phyloP scores from a whole-genome alignment of 1,284 basidiomycete genomes.

The Prillingera fragicola region DNA sequence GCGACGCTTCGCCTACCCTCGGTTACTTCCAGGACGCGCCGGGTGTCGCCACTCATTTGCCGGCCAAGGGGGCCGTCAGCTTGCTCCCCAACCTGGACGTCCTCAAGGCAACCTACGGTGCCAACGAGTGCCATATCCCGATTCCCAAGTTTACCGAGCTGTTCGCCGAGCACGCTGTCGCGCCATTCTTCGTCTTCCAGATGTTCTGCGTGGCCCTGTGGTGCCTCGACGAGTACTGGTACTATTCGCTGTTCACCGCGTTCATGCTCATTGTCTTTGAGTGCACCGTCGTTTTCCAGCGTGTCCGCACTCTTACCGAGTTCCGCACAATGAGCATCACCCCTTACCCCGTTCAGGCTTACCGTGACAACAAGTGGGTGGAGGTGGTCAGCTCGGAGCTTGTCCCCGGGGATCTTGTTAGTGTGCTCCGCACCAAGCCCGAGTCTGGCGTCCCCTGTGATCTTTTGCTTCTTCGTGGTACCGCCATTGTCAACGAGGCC shows the following conservation, averaged over 20 bases:
- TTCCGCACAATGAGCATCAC: slow-evolving; percentile 92
- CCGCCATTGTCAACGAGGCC: slow-evolving; percentile 92
- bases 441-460: slow-evolving; percentile 88
- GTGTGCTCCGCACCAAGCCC: slow-evolving; percentile 66
- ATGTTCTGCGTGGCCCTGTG: slow-evolving; percentile 92
- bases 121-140: slow-evolving; percentile 91
- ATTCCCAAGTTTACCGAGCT: slow-evolving; percentile 84
- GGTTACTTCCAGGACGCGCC: slow-evolving; percentile 60
- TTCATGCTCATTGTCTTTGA: slow-evolving; percentile 97
- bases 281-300: slow-evolving; percentile 95
- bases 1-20: slow-evolving; percentile 66
- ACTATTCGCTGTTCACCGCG: slow-evolving; percentile 89
- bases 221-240: slow-evolving; percentile 97
- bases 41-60: slow-evolving; percentile 47
- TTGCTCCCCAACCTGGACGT: slow-evolving; percentile 47
- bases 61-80: slow-evolving; percentile 10
- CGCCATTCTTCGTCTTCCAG: slow-evolving; percentile 94
- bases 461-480: slow-evolving; percentile 77
- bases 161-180: slow-evolving; percentile 85
- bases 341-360: slow-evolving; percentile 76
- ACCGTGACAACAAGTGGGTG: slow-evolving; percentile 72
- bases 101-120: slow-evolving; percentile 63
- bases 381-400: slow-evolving; percentile 75
- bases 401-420: slow-evolving; percentile 84
- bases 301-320: slow-evolving; percentile 80